Percentiles rank a stretch among this genome's conserved stretches.
These are phyloP conservation scores for Trifolium dubium DNA, from an alignment of 306 rosid species.

Conservation along the genomic window DNA sequence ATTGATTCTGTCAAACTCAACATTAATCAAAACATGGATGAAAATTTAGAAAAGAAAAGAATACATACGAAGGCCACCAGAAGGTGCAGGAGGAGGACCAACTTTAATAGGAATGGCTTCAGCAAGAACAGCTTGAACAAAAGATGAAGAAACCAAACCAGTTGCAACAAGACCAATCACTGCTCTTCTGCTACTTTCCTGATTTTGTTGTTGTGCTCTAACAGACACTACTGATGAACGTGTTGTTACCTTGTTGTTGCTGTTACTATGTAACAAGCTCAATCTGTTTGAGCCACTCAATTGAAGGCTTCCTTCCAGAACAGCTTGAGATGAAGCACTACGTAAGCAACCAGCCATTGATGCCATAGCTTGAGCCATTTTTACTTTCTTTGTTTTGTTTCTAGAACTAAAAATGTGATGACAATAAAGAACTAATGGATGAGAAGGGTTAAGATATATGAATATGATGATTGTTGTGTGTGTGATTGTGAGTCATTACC, in stretches of 20 bases:
- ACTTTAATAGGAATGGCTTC: constrained; percentile 84
- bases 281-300: constrained; percentile 64
- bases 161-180: constrained; percentile 80
- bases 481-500: constrained; percentile 64
- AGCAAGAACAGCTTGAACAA: constrained; percentile 88
- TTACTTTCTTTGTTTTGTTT: background rate
- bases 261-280: constrained; percentile 56
- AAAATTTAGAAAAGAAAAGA: background rate
- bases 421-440: constrained; percentile 10
- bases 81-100: constrained; percentile 86
- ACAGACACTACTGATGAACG: constrained; percentile 48
- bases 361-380: constrained; percentile 88
- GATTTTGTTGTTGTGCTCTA: constrained; percentile 62
- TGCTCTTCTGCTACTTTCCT: constrained; percentile 68
- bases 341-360: constrained; percentile 77
- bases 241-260: constrained; percentile 43
- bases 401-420: constrained; percentile 28
- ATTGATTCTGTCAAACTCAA: no score
- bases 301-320: constrained; percentile 75
- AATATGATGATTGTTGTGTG: constrained; percentile 42
- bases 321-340: constrained; percentile 69
- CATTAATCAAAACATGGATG: no score
- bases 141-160: constrained; percentile 81
- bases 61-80: constrained; percentile 94
- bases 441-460: constrained; percentile 17